Evolutionary conservation across 352 stramenopile genomes (phyloP), one percentile per base, ranked within the genome.

Genomic region (Pythium guiyangense): DNA sequence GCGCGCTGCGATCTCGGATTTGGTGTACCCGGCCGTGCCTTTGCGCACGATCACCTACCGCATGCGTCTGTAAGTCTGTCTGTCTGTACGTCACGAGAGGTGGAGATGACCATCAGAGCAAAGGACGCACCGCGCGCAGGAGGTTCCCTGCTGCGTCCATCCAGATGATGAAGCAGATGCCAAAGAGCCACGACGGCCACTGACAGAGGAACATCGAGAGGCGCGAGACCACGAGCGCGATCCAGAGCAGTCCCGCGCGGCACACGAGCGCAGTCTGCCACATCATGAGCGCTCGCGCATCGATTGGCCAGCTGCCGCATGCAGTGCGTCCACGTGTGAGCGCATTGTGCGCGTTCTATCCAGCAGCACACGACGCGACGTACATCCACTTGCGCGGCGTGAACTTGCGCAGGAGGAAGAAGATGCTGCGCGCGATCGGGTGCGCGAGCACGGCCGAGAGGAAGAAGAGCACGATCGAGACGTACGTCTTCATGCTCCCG

Each of bases 401-500:
- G 49, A 77, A 69, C 52, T 83, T 84, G 44, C 59, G 77, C 31
- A 77, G 56, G 34, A 79, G 56, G 65, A 82, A 88, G 66, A 90
- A 90, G 54, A 82, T 59, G 27, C 66, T 87, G 54, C 78, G 77
- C 49, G 80, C 70, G 55, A 90, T 90, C 35, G 80, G 76, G 52
- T 77, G 70, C 57, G 77, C 76, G 55, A 90, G 69, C 59, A 84
- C 78, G 29, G 80, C 75, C 52, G 80, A 90, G 43, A 90, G 78
- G 61, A 88, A 87, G 67, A 90, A 88, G 52, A 90, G 71, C 51
- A 87, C 67, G 68, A 90, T 71, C 34, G 79, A 88, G 44, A 79
- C 66, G 60, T 90, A 90, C 15, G 74, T 84, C 62, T 74, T 70
- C 29, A 84, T 49, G 57, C 64, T 74, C 40, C 70, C 74, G 26